A percentile compares a stretch with the other conserved stretches of the same genome.
These are phyloP conservation scores for Miscanthus sacchariflorus DNA, from an alignment of 202 grass and related monocot species.

Conservation along the genomic window DNA sequence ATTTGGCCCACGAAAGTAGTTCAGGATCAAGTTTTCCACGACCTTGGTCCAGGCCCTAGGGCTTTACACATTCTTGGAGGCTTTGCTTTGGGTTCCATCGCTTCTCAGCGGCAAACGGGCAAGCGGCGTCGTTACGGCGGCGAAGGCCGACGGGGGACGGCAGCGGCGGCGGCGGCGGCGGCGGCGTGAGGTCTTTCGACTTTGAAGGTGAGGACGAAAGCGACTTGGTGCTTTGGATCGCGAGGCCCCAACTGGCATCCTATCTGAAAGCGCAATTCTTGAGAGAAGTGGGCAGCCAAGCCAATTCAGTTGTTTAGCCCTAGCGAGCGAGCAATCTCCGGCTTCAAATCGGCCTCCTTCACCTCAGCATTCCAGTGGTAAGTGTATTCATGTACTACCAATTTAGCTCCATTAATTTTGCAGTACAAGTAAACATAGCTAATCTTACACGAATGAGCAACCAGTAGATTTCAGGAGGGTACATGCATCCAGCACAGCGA, in stretches of 20 bases:
- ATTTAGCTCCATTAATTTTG: not conserved
- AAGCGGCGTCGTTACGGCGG: too few relatives aligned
- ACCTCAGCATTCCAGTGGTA: not conserved
- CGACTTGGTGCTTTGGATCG: not conserved
- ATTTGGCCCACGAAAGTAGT: not conserved
- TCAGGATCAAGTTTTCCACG: not conserved
- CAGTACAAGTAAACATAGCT: not conserved
- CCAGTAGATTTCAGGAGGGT: not conserved
- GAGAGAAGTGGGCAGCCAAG: not conserved
- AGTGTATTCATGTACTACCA: not conserved
- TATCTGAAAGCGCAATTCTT: not conserved
- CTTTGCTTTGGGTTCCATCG: not conserved
- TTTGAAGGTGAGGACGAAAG: not conserved
- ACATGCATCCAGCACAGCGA: not conserved
- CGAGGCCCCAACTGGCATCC: not conserved
- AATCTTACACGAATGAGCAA: conserved; percentile 31
- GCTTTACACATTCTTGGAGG: not conserved
- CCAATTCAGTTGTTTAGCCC: not conserved
- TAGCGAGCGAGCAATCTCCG: not conserved
- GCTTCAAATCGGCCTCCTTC: not conserved
- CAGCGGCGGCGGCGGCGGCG: not conserved
- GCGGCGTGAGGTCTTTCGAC: not conserved
- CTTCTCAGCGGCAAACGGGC: not conserved
- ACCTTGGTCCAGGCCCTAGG: not conserved
- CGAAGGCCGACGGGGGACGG: not conserved